Evolutionary conservation across 1,139 yeast species (phyloP).

Genomic region (Geotrichum cucujoidarum): DNA sequence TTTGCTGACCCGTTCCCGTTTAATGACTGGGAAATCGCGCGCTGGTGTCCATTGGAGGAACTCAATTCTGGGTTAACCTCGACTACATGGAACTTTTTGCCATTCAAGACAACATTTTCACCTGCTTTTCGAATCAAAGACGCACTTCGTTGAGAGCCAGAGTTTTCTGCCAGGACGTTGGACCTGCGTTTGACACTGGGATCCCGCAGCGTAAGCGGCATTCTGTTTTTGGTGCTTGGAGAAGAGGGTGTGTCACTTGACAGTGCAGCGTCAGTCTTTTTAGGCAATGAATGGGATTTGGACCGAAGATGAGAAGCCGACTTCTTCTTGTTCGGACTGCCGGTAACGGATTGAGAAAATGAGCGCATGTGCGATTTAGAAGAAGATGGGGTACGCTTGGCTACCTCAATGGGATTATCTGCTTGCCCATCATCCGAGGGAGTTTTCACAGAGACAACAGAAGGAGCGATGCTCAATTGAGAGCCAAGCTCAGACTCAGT

Average conservation of each 20-base stretch:
- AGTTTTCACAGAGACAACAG: neutral
- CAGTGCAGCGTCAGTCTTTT: neutral
- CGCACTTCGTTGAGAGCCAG: constrained; percentile 25
- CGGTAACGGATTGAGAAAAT: constrained; percentile 1
- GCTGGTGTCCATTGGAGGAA: neutral
- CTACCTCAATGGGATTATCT: neutral
- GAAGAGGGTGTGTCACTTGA: neutral
- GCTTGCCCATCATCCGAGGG: neutral
- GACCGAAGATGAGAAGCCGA: constrained; percentile 5
- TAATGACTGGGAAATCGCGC: constrained; percentile 6
- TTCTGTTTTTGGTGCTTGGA: neutral
- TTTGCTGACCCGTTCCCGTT: neutral
- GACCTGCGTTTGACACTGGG: neutral
- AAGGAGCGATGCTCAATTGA: neutral
- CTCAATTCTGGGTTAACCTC: constrained; percentile 36
- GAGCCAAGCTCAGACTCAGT: neutral
- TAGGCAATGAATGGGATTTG: constrained; percentile 4
- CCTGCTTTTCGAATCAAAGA: constrained; percentile 31
- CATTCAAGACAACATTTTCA: constrained; percentile 32
- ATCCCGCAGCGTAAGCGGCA: constrained; percentile 14
- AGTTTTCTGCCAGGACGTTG: neutral
- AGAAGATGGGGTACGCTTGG: constrained; percentile 7
- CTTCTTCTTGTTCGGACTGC: neutral
- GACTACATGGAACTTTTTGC: constrained; percentile 35
- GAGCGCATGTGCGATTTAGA: constrained; percentile 5